Base-by-base conservation (phyloP, 805 yeast species). In the Clavispora fructus region DNA sequence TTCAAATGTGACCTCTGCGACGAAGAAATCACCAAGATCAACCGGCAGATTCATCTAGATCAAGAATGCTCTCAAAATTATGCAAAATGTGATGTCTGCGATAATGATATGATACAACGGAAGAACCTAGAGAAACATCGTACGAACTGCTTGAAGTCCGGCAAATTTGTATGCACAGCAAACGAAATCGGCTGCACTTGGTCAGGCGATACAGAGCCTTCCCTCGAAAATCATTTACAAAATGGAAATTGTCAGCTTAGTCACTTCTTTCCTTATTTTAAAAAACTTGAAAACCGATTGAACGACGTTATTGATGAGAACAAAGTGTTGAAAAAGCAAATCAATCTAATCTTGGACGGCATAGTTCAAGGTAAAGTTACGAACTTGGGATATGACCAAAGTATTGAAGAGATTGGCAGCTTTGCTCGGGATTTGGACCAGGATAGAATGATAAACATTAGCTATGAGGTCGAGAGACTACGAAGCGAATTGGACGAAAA, bases 351-450 rank as follows among this genome's bases (percentile, higher is more conserved):
- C 4, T 59, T 78, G 49, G 74, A 74, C 52, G 70, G 77, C 29
- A 64, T 77, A 6, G 61, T 72, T 1, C 79, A 73, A 45, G 83
- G 82, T 0, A 75, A 69, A 51, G 60, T 77, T 17, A 71, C 79
- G 1, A 78, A 77, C 51, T 54, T 77, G 17, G 82, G 82, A 0
- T 74, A 73, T 52, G 63, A 68, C 32, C 69, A 74, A 41, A 69
- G 71, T 4, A 51, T 75, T 9, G 80, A 77, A 54, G 83, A 77
- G 49, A 66, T 77, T 43, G 61, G 62, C 40, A 55, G 57, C 41
- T 52, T 56, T 39, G 53, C 56, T 10, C 44, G 50, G 13, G 55
- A 54, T 25, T 56, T 55, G 30, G 63, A 54, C 41, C 66, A 61
- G 39, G 67, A 65, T 45, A 63, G 59, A 42, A 46, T 69, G 37